Conservation (phyloP, 2,329 filamentous ascomycete genomes). For the Ustulina deusta region DNA sequence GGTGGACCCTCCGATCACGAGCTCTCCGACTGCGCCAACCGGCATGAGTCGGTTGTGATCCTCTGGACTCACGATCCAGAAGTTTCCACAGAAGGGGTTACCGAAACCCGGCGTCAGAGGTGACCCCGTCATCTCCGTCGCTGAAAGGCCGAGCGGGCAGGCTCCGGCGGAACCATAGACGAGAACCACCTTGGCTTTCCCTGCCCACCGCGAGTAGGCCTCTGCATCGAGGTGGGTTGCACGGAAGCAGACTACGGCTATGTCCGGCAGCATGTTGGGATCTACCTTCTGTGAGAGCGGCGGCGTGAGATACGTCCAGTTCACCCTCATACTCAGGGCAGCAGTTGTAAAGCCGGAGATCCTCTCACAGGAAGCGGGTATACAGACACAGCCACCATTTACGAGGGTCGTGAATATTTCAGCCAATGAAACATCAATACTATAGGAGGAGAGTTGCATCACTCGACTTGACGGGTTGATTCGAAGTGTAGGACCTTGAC, state of each 20-base stretch:
- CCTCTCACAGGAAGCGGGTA: conserved; percentile 59
- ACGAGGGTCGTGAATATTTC: conserved; percentile 66
- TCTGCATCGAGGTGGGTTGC: conserved; percentile 64
- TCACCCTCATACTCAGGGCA: conserved; percentile 58
- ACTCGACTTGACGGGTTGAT: conserved; percentile 66
- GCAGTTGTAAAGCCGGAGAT: conserved; percentile 57
- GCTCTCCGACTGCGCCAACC: conserved; percentile 67
- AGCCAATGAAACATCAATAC: conserved; percentile 65
- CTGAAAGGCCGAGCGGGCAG: conserved; percentile 64
- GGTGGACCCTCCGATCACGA: conserved; percentile 70
- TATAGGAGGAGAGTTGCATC: conserved; percentile 68
- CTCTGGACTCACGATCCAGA: conserved; percentile 66
- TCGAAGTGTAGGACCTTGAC: conserved; percentile 63
- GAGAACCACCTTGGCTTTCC: conserved; percentile 60
- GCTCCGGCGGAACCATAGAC: conserved; percentile 65
- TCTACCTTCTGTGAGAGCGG: conserved; percentile 58
- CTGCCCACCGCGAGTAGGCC: conserved; percentile 61
- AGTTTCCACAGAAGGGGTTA: conserved; percentile 61
- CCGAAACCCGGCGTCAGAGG: conserved; percentile 58
- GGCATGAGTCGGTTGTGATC: conserved; percentile 64
- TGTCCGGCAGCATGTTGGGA: conserved; percentile 45
- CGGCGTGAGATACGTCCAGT: conserved; percentile 62
- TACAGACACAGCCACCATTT: conserved; percentile 64
- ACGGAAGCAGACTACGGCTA: conserved; percentile 54
- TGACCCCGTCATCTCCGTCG: conserved; percentile 57